A percentile compares a stretch with the other conserved stretches of the same genome.
Evolutionary conservation across 2,329 filamentous ascomycete genomes (phyloP).

Genomic region (Colletotrichum plurivorum): DNA sequence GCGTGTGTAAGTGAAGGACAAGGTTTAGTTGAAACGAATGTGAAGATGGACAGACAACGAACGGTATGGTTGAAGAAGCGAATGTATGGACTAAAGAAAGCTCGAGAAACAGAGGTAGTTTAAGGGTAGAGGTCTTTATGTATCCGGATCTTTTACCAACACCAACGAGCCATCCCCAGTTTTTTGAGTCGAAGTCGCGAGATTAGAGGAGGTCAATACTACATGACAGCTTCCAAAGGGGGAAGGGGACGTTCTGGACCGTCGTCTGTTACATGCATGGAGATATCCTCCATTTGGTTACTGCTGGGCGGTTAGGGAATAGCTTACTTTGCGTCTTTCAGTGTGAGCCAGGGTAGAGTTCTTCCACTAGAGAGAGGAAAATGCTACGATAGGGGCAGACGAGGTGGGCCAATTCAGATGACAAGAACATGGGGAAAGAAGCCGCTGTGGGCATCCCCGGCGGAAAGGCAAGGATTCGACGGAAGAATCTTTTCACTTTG

Average conservation of each 20-base stretch:
- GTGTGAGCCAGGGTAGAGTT: neutral
- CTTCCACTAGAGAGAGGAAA: neutral
- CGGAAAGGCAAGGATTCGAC: slow-evolving; percentile 2
- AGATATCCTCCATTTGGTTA: slow-evolving; percentile 7
- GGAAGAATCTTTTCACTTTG: slow-evolving; percentile 21
- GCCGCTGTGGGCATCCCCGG: neutral
- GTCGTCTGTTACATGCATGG: neutral
- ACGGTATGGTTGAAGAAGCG: slow-evolving; percentile 18
- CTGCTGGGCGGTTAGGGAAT: neutral
- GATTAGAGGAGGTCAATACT: slow-evolving; percentile 23
- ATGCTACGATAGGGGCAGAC: slow-evolving; percentile 6
- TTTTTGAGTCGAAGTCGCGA: neutral
- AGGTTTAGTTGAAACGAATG: slow-evolving; percentile 10
- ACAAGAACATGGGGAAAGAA: slow-evolving; percentile 16
- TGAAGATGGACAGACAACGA: slow-evolving; percentile 13
- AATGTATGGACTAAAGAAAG: neutral
- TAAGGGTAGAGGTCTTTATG: slow-evolving; percentile 7
- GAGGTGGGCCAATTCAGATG: neutral
- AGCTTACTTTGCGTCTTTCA: neutral
- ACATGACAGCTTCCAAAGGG: slow-evolving; percentile 9
- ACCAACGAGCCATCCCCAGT: neutral
- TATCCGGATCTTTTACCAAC: neutral
- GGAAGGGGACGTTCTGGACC: slow-evolving; percentile 6
- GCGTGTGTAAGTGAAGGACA: slow-evolving; percentile 1
- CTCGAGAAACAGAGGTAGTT: neutral